These are phyloP conservation scores for Leccinum sublutescens DNA, from an alignment of 768 basidiomycete genomes.

Conservation along the genomic window DNA sequence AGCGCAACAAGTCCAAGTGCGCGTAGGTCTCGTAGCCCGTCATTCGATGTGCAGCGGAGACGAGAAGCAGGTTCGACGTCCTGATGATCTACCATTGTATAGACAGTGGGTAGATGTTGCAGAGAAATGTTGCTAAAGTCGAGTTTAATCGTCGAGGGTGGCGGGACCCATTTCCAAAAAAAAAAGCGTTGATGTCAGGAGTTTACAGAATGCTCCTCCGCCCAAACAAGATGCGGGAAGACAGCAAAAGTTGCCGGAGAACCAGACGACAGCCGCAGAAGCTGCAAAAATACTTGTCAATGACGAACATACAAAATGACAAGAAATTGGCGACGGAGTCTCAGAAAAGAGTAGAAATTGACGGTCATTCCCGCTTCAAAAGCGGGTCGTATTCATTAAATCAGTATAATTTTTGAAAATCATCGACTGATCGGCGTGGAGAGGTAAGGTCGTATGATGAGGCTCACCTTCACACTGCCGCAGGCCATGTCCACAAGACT, in stretches of 20 bases:
- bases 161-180: neutral
- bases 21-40: neutral
- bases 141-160: neutral
- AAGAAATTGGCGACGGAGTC: neutral
- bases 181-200: neutral
- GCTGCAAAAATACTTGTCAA: neutral
- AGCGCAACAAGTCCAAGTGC: neutral
- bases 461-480: neutral
- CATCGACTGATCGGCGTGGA: neutral
- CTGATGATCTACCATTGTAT: neutral
- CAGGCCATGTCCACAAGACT: neutral
- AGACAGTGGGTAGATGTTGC: neutral
- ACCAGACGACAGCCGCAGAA: neutral
- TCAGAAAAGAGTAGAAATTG: neutral
- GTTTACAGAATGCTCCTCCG: neutral
- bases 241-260: neutral
- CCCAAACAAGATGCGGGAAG: neutral
- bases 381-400: slow-evolving; percentile 16
- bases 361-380: slow-evolving; percentile 6
- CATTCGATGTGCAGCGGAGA: neutral
- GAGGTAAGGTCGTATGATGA: neutral
- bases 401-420: slow-evolving; percentile 8
- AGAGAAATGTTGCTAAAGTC: neutral
- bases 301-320: neutral
- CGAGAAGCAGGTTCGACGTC: neutral